Percentiles rank a stretch among this genome's conserved stretches.
phyloP scores from a whole-genome alignment of 2,329 filamentous ascomycete species.

The Phialophora macrospora region DNA sequence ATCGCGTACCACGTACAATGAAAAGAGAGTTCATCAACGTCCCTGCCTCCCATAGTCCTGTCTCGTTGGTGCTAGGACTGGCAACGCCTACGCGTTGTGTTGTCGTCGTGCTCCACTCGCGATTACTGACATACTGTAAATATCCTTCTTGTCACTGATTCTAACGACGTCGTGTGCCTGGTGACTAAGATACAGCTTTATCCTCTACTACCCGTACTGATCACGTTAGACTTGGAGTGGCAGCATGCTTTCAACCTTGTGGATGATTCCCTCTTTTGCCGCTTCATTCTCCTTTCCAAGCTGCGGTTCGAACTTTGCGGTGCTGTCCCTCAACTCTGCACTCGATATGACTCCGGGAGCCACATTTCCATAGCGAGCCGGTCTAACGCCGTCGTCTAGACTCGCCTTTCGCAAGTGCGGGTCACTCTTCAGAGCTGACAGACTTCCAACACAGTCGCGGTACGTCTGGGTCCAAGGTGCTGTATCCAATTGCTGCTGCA shows the following conservation, averaged over 20 bases:
- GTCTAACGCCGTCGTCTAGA: conserved; percentile 5
- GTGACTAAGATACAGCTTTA: conserved; percentile 2
- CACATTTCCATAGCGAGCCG: conserved; percentile 7
- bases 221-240: neutral
- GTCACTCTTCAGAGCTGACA: conserved; percentile 32
- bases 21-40: neutral
- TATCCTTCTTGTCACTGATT: neutral
- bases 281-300: conserved; percentile 26
- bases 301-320: conserved; percentile 25
- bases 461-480: conserved; percentile 29
- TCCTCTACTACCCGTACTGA: neutral
- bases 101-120: neutral
- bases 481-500: conserved; percentile 7
- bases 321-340: conserved; percentile 25
- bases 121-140: neutral
- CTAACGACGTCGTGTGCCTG: neutral
- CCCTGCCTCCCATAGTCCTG: neutral
- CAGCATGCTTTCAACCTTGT: conserved; percentile 26
- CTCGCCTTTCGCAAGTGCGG: conserved; percentile 15
- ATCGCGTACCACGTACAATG: neutral
- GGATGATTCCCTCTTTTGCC: conserved; percentile 24
- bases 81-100: neutral
- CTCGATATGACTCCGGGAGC: conserved; percentile 6
- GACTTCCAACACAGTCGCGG: conserved; percentile 31
- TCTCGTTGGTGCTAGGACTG: neutral